phyloP scores from a whole-genome alignment of 139 green algal species.

The Ettlia oleoabundans region DNA sequence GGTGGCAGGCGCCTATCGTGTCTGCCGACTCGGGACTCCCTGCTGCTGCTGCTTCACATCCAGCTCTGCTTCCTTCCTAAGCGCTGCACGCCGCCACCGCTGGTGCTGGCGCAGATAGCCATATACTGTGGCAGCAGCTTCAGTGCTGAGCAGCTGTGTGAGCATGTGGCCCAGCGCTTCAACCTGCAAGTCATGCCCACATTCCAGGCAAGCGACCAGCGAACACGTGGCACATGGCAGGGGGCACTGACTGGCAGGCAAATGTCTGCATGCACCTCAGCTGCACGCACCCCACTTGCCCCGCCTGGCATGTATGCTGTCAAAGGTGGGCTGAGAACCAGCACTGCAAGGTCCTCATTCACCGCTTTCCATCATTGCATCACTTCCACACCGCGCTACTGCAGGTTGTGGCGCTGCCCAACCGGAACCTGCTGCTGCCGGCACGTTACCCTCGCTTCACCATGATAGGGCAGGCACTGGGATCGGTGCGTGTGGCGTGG shows the following conservation, averaged over 20 bases:
- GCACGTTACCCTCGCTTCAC: conserved; percentile 86
- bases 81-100: neutral
- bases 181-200: conserved; percentile 59
- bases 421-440: conserved; percentile 60
- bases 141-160: conserved; percentile 51
- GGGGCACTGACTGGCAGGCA: too few relatives aligned
- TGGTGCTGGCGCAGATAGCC: conserved; percentile 49
- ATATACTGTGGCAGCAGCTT: conserved; percentile 76
- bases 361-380: neutral
- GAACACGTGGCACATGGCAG: neutral
- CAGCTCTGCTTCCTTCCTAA: neutral
- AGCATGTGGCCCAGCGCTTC: conserved; percentile 68
- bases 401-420: conserved; percentile 74
- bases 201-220: conserved; percentile 52
- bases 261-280: too few relatives aligned
- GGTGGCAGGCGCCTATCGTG: too few relatives aligned
- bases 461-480: conserved; percentile 82
- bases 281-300: too few relatives aligned
- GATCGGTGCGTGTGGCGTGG: conserved; percentile 66
- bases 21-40: too few relatives aligned
- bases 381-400: neutral
- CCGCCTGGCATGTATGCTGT: too few relatives aligned
- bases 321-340: too few relatives aligned
- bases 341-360: neutral
- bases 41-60: neutral